A percentile compares a stretch with the other conserved stretches of the same genome.
phyloP scores from a whole-genome alignment of 108 stramenopile species.

The Skeletonema costatum region DNA sequence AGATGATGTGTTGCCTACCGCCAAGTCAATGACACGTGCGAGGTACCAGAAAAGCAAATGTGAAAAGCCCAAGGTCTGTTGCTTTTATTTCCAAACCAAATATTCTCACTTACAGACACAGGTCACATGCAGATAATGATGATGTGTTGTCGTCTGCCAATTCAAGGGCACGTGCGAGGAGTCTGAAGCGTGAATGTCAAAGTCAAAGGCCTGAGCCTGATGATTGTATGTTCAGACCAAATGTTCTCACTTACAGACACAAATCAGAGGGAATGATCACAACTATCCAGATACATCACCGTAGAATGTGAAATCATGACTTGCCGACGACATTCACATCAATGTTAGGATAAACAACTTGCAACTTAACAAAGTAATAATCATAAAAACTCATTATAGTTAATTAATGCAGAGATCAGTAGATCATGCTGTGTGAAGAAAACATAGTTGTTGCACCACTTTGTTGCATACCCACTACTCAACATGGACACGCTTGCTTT shows the following conservation, averaged over 20 bases:
- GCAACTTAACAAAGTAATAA: neutral
- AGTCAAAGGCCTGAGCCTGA: too few relatives aligned
- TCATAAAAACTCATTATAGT: slow-evolving; percentile 1
- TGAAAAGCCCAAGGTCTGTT: too few relatives aligned
- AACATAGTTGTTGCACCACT: neutral
- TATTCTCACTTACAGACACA: neutral
- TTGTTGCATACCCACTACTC: neutral
- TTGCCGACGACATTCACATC: neutral
- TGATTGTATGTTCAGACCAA: too few relatives aligned
- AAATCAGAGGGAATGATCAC: neutral
- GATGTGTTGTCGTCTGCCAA: neutral
- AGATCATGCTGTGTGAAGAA: neutral
- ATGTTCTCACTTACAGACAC: neutral
- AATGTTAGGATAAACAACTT: neutral
- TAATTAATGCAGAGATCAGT: neutral
- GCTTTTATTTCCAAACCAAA: too few relatives aligned
- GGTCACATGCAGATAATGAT: neutral
- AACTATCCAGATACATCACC: neutral
- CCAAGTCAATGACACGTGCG: neutral
- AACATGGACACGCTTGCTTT: neutral
- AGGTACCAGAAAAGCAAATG: too few relatives aligned
- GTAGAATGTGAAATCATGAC: neutral
- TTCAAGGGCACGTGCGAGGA: neutral
- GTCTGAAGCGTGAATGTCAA: too few relatives aligned
- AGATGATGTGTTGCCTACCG: neutral